Conservation (phyloP, 2,329 filamentous ascomycete species). For the Hypoxylon sp. region DNA sequence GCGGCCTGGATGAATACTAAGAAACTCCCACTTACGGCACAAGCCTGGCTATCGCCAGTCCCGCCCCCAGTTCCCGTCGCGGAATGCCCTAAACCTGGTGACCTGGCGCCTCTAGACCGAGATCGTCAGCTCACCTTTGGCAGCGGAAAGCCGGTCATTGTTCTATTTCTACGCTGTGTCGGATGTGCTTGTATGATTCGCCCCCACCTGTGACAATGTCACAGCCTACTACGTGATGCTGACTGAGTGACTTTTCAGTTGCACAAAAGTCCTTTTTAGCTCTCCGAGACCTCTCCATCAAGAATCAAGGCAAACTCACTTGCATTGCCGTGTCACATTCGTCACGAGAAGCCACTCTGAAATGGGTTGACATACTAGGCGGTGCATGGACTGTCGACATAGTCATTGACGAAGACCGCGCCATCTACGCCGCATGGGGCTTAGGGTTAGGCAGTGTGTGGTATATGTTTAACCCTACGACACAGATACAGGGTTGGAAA, state of each 20-base stretch:
- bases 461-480: constrained; percentile 69
- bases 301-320: constrained; percentile 63
- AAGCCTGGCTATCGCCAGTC: constrained; percentile 67
- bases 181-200: constrained; percentile 67
- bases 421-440: constrained; percentile 72
- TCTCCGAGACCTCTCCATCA: constrained; percentile 69
- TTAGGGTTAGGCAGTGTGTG: constrained; percentile 66
- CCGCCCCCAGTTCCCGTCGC: constrained; percentile 65
- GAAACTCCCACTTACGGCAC: constrained; percentile 66
- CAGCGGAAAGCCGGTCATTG: constrained; percentile 61
- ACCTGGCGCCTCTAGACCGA: constrained; percentile 64
- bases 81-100: constrained; percentile 63
- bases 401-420: constrained; percentile 69
- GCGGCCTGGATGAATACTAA: constrained; percentile 66
- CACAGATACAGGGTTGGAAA: constrained; percentile 67
- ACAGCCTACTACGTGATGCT: constrained; percentile 14
- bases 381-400: constrained; percentile 71
- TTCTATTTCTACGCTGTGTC: constrained; percentile 69
- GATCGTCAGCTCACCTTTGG: constrained; percentile 62
- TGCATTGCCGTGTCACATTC: constrained; percentile 74
- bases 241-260: constrained; percentile 56
- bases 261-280: constrained; percentile 71
- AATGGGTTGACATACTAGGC: constrained; percentile 71
- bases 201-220: constrained; percentile 22
- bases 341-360: constrained; percentile 67